A percentile compares a stretch with the other conserved stretches of the same genome.
Evolutionary conservation across 1,284 basidiomycete species (phyloP).

Genomic region (Golubevia sp.): DNA sequence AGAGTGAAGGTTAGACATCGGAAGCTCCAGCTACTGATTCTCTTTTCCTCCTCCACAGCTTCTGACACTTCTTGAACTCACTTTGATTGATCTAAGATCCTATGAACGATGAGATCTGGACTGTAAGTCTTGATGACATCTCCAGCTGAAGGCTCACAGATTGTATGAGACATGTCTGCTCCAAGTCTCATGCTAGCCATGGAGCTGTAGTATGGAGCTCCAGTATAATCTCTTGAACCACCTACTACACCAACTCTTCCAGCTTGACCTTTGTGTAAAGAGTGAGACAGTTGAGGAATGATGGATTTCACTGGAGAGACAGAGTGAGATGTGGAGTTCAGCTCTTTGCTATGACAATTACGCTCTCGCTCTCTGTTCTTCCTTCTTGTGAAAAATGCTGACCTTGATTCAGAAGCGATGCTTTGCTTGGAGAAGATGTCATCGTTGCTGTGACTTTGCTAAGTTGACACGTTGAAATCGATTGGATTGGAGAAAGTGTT

Average conservation of each 20-base stretch:
- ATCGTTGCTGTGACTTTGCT: no score
- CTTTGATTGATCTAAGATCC: slow-evolving; percentile 20
- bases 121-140: slow-evolving; percentile 55
- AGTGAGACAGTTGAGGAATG: slow-evolving; percentile 40
- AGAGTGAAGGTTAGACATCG: neutral
- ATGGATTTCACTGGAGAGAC: slow-evolving; percentile 24
- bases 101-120: slow-evolving; percentile 56
- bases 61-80: neutral
- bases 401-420: no score
- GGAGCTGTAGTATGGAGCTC: slow-evolving; percentile 51
- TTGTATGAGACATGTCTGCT: slow-evolving; percentile 52
- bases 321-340: no score
- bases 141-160: slow-evolving; percentile 52
- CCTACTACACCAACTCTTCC: slow-evolving; percentile 54
- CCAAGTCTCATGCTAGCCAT: slow-evolving; percentile 55
- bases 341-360: no score
- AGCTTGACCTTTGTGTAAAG: slow-evolving; percentile 55
- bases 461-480: no score
- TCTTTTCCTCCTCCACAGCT: neutral
- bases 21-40: neutral
- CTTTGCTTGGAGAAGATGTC: no score
- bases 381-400: no score
- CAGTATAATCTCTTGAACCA: slow-evolving; percentile 49
- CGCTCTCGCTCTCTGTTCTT: no score
- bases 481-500: no score